Evolutionary conservation across 192 early-diverging fungal genomes (phyloP), one percentile per base, ranked within the genome.

Genomic region (Coemansia sp.): DNA sequence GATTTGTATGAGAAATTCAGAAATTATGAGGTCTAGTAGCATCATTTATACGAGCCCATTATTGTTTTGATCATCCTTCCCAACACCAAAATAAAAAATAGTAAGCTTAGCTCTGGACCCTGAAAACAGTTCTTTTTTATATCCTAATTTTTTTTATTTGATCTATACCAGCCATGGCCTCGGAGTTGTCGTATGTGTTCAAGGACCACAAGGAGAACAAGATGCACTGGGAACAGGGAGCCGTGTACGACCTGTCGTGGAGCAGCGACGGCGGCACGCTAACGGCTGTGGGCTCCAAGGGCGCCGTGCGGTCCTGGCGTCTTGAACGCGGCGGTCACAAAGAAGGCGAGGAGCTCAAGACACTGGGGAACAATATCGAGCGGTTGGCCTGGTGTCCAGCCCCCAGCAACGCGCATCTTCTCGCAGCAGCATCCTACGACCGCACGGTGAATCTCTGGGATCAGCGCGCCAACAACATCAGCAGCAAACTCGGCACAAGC

Each of bases 261-360:
- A 82, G 79, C 67, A 76, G 79, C 67, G 79, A 82, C 38, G 78
- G 78, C 18, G 64, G 56, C 18, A 56, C 67, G 20, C 64, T 81
- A n/a, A 76, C 73, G 12, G 78, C 78, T 5, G 67, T 67, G 0
- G 78, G 72, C 0, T 40, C 73, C 16, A 75, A 68, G 31, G 78
- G 73, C 10, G 58, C 65, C 1, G 68, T 67, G 25, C 66, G 78
- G 32, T 63, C 73, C 7, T 81, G 78, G 78, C 54, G 78, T 2
- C 64, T 81, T 1, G 73, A 67, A 20, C 68, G 73, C 16, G 73
- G 78, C 52, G 78, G 78, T 5, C 78, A 81, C 61, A 81, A 81
- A 31, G 78, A 81, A 22, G 78, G 78, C 66, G 78, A 81, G 42
- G 78, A 69, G 31, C 67, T 75, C 48, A 63, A 66, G 30, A 66